Evolutionary conservation across 2,329 filamentous ascomycete species (phyloP).

Genomic region (Aspergillus intermedius): DNA sequence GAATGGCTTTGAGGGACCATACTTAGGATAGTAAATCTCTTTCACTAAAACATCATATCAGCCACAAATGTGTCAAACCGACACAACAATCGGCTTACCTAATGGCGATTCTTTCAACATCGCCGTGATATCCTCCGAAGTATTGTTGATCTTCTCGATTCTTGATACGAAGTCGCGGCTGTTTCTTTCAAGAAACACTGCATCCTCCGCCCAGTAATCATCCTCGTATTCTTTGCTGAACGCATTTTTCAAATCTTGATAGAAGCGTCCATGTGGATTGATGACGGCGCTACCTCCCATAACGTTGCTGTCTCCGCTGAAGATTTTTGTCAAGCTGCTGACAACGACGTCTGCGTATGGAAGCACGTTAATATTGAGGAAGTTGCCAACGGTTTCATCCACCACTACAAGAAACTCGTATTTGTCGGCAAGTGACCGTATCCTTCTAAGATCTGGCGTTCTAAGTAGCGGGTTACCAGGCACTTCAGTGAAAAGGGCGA

Average conservation of each 20-base stretch:
- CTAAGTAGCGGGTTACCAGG: slow-evolving; percentile 85
- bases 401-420: slow-evolving; percentile 87
- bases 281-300: slow-evolving; percentile 77
- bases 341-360: slow-evolving; percentile 86
- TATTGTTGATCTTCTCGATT: slow-evolving; percentile 76
- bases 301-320: slow-evolving; percentile 95
- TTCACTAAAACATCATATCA: slow-evolving; percentile 52
- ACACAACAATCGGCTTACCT: slow-evolving; percentile 28
- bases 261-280: slow-evolving; percentile 64
- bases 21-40: slow-evolving; percentile 80
- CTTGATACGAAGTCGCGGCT: slow-evolving; percentile 82
- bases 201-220: slow-evolving; percentile 89
- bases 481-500: slow-evolving; percentile 89
- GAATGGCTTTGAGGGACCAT: slow-evolving; percentile 58
- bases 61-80: not conserved
- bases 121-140: slow-evolving; percentile 75
- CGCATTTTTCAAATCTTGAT: slow-evolving; percentile 60
- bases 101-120: slow-evolving; percentile 56
- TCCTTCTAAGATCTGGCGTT: slow-evolving; percentile 76
- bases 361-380: slow-evolving; percentile 90
- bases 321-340: slow-evolving; percentile 92
- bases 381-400: slow-evolving; percentile 95
- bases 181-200: slow-evolving; percentile 91
- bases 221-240: slow-evolving; percentile 68
- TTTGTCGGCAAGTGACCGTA: slow-evolving; percentile 68